phyloP scores from a whole-genome alignment of 164 flowering plant genomes.

The Stephania japonica region DNA sequence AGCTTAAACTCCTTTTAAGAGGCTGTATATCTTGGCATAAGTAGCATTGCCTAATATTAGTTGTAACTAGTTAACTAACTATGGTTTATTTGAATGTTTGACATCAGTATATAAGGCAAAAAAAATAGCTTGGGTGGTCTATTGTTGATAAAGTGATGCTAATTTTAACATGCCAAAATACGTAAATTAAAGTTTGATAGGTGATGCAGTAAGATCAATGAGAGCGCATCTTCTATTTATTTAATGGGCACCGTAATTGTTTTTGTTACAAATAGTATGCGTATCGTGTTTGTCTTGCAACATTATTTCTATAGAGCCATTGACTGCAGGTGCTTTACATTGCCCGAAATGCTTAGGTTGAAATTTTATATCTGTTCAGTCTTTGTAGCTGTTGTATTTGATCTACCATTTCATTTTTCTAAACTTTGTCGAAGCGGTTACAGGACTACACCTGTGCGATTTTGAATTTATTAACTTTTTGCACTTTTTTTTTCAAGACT shows the following conservation, averaged over 20 bases:
- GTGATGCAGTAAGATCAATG: background rate
- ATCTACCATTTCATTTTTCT: background rate
- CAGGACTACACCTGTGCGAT: too few relatives aligned
- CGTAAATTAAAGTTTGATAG: background rate
- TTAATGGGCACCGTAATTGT: too few relatives aligned
- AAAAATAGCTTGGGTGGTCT: background rate
- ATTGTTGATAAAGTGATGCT: background rate
- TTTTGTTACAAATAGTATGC: too few relatives aligned
- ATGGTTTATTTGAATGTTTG: background rate
- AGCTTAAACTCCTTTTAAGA: too few relatives aligned
- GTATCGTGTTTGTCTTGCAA: too few relatives aligned
- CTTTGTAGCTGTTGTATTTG: background rate
- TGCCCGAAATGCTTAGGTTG: background rate
- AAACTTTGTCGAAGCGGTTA: too few relatives aligned
- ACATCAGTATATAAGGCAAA: background rate
- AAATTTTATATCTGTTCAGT: background rate
- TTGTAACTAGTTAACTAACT: background rate
- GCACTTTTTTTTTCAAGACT: too few relatives aligned
- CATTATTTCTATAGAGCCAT: background rate
- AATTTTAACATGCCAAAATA: background rate
- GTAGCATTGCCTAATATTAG: too few relatives aligned
- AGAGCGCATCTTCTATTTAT: too few relatives aligned
- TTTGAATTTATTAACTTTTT: too few relatives aligned
- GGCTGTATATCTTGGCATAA: too few relatives aligned
- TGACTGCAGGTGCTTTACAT: background rate